phyloP scores from a whole-genome alignment of 768 basidiomycete genomes.

The Glaciozyma martinii region DNA sequence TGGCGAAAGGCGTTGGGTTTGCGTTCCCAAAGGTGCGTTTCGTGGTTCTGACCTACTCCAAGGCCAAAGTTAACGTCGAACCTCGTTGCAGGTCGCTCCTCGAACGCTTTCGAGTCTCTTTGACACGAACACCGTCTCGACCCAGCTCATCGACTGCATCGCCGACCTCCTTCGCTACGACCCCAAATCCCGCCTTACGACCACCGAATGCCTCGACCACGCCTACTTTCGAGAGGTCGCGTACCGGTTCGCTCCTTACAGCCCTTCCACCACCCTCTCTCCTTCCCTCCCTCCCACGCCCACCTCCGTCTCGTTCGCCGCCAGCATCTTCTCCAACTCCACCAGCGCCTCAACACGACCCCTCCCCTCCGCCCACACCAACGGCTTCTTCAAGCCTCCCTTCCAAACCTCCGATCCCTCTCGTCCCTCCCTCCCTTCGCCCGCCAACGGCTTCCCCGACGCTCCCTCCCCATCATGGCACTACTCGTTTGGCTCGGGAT shows the following conservation, averaged over 20 bases:
- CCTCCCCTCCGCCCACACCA: slow-evolving; percentile 30
- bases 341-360: slow-evolving; percentile 16
- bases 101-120: slow-evolving; percentile 55
- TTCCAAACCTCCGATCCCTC: neutral
- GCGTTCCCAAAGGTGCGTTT: slow-evolving; percentile 72
- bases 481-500: slow-evolving; percentile 14
- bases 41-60: neutral
- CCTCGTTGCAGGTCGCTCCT: slow-evolving; percentile 39
- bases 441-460: neutral
- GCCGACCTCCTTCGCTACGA: slow-evolving; percentile 85
- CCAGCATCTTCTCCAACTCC: slow-evolving; percentile 14
- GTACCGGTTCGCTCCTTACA: slow-evolving; percentile 38
- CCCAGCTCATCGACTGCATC: slow-evolving; percentile 81
- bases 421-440: neutral
- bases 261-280: slow-evolving; percentile 21
- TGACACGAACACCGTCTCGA: slow-evolving; percentile 59
- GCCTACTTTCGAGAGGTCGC: slow-evolving; percentile 71
- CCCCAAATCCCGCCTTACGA: slow-evolving; percentile 74
- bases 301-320: slow-evolving; percentile 6
- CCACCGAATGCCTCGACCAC: slow-evolving; percentile 76
- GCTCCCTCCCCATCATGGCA: neutral
- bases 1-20: slow-evolving; percentile 79
- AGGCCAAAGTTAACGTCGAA: too few species aligned
- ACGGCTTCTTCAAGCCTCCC: neutral
- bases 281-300: neutral